Evolutionary conservation across 2,329 filamentous ascomycete genomes (phyloP).

Genomic region (Alternaria infectoria): DNA sequence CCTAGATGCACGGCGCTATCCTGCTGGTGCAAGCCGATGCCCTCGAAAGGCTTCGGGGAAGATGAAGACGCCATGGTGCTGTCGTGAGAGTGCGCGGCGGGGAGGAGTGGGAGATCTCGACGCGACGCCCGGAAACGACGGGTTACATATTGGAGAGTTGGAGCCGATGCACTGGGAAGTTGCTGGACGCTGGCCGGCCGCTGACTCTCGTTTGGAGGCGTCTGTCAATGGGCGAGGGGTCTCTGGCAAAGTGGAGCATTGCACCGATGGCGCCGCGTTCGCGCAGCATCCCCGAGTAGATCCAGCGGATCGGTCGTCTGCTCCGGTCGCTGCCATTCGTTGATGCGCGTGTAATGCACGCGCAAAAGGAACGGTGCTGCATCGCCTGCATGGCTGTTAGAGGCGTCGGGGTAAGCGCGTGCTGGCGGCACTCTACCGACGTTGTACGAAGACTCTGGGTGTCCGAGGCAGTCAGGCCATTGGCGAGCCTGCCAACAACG

Average conservation of each 20-base stretch:
- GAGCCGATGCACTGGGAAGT: background rate
- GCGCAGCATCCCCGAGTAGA: conserved; percentile 10
- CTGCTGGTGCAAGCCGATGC: conserved; percentile 23
- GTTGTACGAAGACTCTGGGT: background rate
- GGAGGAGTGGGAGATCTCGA: background rate
- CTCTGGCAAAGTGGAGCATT: background rate
- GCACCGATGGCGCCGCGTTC: conserved; percentile 2
- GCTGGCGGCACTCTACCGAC: background rate
- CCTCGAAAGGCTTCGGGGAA: conserved; percentile 18
- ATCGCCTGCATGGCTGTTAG: background rate
- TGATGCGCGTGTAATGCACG: background rate
- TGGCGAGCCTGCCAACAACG: background rate
- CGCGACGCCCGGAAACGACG: background rate
- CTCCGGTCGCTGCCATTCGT: conserved; percentile 4
- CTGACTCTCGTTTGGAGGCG: background rate
- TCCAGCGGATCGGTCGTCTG: conserved; percentile 1
- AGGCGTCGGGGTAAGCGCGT: background rate
- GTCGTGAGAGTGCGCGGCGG: background rate
- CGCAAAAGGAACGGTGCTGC: background rate
- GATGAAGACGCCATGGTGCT: conserved; percentile 14
- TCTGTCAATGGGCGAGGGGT: conserved; percentile 1
- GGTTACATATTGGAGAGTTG: conserved; percentile 1
- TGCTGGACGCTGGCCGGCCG: background rate
- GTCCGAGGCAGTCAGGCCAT: background rate
- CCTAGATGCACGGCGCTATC: conserved; percentile 33